These are phyloP conservation scores for Diaporthe longicolla DNA, from an alignment of 2,329 filamentous ascomycete species.

Conservation along the genomic window DNA sequence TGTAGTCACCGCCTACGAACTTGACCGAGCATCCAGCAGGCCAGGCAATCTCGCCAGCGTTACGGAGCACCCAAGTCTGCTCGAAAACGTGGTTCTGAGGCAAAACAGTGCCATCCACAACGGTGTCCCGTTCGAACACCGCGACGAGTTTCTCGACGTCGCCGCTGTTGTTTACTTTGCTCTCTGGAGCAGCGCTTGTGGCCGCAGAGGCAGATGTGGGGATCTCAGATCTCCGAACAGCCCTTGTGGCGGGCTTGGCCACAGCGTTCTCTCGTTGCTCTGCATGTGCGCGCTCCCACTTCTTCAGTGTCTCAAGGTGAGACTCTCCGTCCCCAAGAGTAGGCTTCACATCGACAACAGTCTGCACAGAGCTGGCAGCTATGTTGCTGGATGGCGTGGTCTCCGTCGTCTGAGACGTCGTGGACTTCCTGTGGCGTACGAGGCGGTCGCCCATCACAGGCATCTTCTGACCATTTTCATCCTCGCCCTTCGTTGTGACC, in stretches of 20 bases:
- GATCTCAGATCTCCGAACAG: neutral
- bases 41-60: slow-evolving; percentile 85
- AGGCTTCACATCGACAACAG: slow-evolving; percentile 80
- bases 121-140: slow-evolving; percentile 82
- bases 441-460: slow-evolving; percentile 79
- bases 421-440: slow-evolving; percentile 47
- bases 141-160: slow-evolving; percentile 57
- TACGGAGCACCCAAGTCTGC: slow-evolving; percentile 93
- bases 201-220: slow-evolving; percentile 37
- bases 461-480: slow-evolving; percentile 75
- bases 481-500: slow-evolving; percentile 87
- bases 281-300: neutral
- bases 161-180: neutral
- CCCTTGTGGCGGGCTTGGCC: neutral
- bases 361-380: slow-evolving; percentile 72
- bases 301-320: slow-evolving; percentile 39
- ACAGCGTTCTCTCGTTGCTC: neutral
- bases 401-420: slow-evolving; percentile 66
- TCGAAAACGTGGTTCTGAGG: slow-evolving; percentile 81
- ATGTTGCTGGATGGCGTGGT: slow-evolving; percentile 63
- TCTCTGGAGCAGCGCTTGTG: slow-evolving; percentile 41
- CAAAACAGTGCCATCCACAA: slow-evolving; percentile 83
- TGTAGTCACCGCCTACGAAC: slow-evolving; percentile 94
- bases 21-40: slow-evolving; percentile 90
- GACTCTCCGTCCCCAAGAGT: slow-evolving; percentile 52